phyloP scores from a whole-genome alignment of 1,284 basidiomycete genomes.

The Ceratobasidium sp. region DNA sequence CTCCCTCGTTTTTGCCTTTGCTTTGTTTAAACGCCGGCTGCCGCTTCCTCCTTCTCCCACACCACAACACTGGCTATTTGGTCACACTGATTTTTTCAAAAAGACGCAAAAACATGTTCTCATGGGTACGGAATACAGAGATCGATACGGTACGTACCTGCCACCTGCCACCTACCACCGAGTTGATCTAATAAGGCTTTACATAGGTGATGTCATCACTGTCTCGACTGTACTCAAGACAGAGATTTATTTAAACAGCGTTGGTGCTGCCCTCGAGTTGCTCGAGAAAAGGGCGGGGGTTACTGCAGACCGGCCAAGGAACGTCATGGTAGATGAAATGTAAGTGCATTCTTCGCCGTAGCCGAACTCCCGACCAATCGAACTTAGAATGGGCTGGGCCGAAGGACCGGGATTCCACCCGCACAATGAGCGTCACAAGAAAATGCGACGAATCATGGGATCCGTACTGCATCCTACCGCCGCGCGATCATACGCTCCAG shows the following conservation, averaged over 20 bases:
- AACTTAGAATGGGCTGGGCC: not conserved
- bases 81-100: not conserved
- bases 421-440: constrained; percentile 18
- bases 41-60: not conserved
- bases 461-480: constrained; percentile 21
- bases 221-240: not conserved
- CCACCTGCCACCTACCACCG: not conserved
- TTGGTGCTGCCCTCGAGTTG: not conserved
- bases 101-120: not conserved
- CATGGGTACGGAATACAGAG: constrained; percentile 8
- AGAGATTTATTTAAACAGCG: not conserved
- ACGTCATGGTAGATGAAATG: constrained; percentile 14
- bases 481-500: constrained; percentile 3
- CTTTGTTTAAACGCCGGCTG: not conserved
- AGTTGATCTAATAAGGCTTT: not conserved
- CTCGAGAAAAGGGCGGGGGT: constrained; percentile 14
- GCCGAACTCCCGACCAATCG: not conserved
- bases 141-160: not conserved
- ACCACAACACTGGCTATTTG: not conserved
- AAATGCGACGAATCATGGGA: constrained; percentile 7
- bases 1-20: too few species aligned
- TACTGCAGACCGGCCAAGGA: constrained; percentile 16
- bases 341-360: not conserved
- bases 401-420: not conserved
- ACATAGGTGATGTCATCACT: constrained; percentile 8